Base-by-base conservation (phyloP, 352 stramenopile genomes). In the Thalassiosira hispida region DNA sequence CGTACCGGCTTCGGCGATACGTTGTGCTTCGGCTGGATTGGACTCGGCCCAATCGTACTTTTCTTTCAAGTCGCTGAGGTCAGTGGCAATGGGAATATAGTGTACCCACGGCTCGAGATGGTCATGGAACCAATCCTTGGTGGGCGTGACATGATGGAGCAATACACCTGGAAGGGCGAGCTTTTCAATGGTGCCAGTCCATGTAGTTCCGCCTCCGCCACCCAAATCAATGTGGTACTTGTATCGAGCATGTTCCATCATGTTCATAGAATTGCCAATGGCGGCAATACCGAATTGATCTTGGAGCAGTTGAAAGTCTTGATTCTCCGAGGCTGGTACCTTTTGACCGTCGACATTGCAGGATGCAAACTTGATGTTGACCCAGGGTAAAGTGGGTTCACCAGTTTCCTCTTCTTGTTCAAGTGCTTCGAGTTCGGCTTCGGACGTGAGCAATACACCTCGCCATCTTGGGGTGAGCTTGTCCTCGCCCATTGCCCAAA, bases 141-240 rank as follows among this genome's bases (percentile, higher is more conserved):
- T 73, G 7, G 61, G 70, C 14, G 60, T 73, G 20, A 71, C 51
- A 35, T 78, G 59, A 57, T 73, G 70, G 2, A 78, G 60, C 0
- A 78, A 18, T 7, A 78, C 14, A 16, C 69, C 69, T 31, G 69
- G 69, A 3, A 46, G 38, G 3, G 42, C 35, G 12, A 77, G 49
- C 38, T 65, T 69, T 42, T 35, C 3, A 31, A 77, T 60, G 0
- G 33, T 77, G 12, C 35, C 44, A 6, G 18, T 40, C 64, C 64
- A 73, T 38, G 31, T 65, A 1, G 64, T 73, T 18, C 64, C 64
- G 4, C 64, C 64, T 47, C 27, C 56, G n/a, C 67, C 67, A 25
- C 56, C 71, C 4, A 79, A 49, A 55, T 79, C 71, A 38, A 79
- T 74, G 14, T 69, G 55, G 51, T 79, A 79, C 18, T 61, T 73